phyloP scores from a whole-genome alignment of 352 stramenopile genomes.

The Phytophthora litchii region DNA sequence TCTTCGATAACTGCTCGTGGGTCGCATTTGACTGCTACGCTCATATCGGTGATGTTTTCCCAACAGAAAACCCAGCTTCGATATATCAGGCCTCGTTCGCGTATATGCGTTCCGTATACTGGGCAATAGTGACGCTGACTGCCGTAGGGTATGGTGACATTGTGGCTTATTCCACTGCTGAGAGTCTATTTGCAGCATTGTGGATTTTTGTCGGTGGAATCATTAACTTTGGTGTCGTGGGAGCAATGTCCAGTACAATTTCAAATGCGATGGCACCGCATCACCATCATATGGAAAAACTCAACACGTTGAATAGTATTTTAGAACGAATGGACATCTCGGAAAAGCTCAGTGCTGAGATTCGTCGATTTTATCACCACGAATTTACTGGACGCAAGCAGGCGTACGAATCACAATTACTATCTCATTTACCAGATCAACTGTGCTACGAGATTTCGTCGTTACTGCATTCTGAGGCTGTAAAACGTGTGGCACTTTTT shows the following conservation, averaged over 20 bases:
- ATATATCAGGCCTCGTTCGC: conserved; percentile 60
- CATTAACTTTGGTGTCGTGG: conserved; percentile 81
- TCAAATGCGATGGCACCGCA: conserved; percentile 65
- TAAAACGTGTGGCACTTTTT: conserved; percentile 64
- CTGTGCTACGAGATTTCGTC: conserved; percentile 80
- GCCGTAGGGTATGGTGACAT: conserved; percentile 81
- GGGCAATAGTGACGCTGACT: conserved; percentile 74
- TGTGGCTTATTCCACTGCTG: conserved; percentile 67
- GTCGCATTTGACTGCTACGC: conserved; percentile 75
- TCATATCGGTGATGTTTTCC: conserved; percentile 55
- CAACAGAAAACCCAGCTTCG: conserved; percentile 42
- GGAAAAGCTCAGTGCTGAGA: conserved; percentile 55
- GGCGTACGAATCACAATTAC: conserved; percentile 72
- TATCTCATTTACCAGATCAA: conserved; percentile 71
- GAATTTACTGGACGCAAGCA: conserved; percentile 64
- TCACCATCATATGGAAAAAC: conserved; percentile 70
- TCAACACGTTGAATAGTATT: conserved; percentile 68
- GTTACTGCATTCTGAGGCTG: conserved; percentile 64
- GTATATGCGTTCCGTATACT: conserved; percentile 78
- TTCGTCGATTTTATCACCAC: conserved; percentile 78
- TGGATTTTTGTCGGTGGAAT: conserved; percentile 82
- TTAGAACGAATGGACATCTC: conserved; percentile 69
- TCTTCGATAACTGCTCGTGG: conserved; percentile 75
- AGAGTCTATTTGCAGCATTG: conserved; percentile 71
- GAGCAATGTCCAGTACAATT: conserved; percentile 83